Conservation (phyloP, 1,139 yeast species). For the Hansenula lynferdii region DNA sequence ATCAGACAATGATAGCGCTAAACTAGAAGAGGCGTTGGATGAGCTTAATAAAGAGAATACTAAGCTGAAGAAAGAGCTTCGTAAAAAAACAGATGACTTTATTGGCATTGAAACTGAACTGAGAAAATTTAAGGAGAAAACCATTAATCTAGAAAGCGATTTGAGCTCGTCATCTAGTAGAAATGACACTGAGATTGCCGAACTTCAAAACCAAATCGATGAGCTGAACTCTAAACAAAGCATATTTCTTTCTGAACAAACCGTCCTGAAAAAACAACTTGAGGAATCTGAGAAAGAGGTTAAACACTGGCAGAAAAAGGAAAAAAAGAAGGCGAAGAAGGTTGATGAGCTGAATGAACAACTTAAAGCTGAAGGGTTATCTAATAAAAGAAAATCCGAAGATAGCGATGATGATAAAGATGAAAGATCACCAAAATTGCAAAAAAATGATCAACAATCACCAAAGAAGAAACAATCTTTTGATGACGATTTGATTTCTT, state of each 20-base stretch:
- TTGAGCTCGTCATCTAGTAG: too few species aligned
- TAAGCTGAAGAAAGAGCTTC: too few species aligned
- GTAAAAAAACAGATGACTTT: too few species aligned
- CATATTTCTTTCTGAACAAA: background rate
- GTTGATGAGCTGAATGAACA: constrained; percentile 10
- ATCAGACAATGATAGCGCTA: background rate
- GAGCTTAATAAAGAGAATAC: too few species aligned
- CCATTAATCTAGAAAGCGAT: too few species aligned
- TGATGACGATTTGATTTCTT: constrained; percentile 6
- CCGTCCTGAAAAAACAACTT: background rate
- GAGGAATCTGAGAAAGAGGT: constrained; percentile 4
- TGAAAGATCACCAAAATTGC: background rate
- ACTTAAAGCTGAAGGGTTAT: background rate
- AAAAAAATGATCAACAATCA: background rate
- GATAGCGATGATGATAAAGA: constrained; percentile 4
- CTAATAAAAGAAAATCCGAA: constrained; percentile 10
- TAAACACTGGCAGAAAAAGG: constrained; percentile 26
- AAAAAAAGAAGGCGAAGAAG: constrained; percentile 18
- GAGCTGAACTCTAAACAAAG: background rate
- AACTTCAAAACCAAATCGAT: background rate
- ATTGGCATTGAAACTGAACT: too few species aligned
- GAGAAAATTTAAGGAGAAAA: too few species aligned
- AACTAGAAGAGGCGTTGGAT: background rate
- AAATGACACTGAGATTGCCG: too few species aligned
- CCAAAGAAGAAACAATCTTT: background rate